Evolutionary conservation across 371 early-diverging fungal genomes (phyloP).

Genomic region (Mortierella sp.): DNA sequence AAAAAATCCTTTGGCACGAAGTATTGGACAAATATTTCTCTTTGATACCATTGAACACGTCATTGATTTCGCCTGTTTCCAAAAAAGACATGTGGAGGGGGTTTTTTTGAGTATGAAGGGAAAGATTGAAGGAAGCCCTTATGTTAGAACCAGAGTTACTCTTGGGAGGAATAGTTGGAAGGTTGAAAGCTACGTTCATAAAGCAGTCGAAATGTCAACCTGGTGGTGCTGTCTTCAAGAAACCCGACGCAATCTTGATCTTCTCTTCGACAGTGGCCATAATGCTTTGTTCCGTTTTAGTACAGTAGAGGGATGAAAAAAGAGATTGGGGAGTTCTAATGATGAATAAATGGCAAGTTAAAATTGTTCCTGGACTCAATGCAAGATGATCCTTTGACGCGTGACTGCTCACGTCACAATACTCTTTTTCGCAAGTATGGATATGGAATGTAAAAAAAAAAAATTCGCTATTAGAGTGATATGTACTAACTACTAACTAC

Average conservation of each 20-base stretch:
- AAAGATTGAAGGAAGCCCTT: neutral
- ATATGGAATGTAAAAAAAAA: no score
- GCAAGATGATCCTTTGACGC: no score
- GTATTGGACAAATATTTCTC: no score
- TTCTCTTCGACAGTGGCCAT: constrained; percentile 68
- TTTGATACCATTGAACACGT: constrained; percentile 90
- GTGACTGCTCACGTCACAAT: constrained; percentile 12
- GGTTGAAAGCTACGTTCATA: neutral
- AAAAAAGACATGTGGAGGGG: neutral
- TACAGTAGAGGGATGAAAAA: no score
- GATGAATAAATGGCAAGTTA: no score
- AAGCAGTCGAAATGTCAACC: constrained; percentile 59
- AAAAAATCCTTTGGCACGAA: neutral
- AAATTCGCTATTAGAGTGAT: no score
- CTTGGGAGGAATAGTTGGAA: no score
- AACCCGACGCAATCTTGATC: constrained; percentile 83
- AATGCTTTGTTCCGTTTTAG: no score
- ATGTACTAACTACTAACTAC: no score
- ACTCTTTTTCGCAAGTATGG: no score
- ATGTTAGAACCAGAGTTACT: neutral
- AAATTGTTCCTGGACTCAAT: no score
- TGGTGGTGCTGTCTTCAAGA: constrained; percentile 91
- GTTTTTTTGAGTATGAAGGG: neutral
- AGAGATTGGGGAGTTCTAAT: no score
- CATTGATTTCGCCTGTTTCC: constrained; percentile 81